These are phyloP conservation scores for Ceratonia siliqua DNA, from an alignment of 306 rosid genomes.

Conservation along the genomic window DNA sequence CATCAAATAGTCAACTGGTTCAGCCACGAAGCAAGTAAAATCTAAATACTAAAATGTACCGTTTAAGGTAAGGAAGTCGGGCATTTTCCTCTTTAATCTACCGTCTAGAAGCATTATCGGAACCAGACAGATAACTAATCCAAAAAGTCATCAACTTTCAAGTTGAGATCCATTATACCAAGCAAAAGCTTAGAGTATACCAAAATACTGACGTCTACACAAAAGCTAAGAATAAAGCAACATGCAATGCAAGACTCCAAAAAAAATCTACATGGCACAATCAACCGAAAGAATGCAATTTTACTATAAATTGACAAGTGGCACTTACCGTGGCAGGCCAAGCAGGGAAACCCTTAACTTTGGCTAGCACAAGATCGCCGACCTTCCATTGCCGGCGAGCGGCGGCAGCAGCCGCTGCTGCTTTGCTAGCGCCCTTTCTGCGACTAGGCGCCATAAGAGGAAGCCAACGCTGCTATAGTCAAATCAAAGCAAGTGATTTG, in stretches of 20 bases:
- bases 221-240: not conserved
- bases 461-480: constrained; percentile 40
- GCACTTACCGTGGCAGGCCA: constrained; percentile 91
- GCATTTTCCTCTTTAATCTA: not conserved
- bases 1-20: not conserved
- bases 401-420: constrained; percentile 79
- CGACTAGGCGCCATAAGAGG: constrained; percentile 83
- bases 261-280: not conserved
- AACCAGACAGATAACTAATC: not conserved
- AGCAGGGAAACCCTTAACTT: constrained; percentile 94
- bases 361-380: constrained; percentile 97
- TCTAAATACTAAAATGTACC: not conserved
- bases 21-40: not conserved
- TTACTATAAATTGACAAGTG: not conserved
- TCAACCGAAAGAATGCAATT: not conserved
- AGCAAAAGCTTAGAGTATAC: constrained; percentile 4
- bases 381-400: constrained; percentile 89
- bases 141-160: not conserved
- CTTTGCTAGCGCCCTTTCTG: constrained; percentile 70
- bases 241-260: constrained; percentile 42
- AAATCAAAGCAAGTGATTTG: constrained; percentile 37
- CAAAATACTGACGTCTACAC: constrained; percentile 21
- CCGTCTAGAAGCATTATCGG: not conserved
- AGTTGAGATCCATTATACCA: constrained; percentile 39
- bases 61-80: not conserved